phyloP scores from a whole-genome alignment of 768 basidiomycete species.

The Nidularia pulvinata region DNA sequence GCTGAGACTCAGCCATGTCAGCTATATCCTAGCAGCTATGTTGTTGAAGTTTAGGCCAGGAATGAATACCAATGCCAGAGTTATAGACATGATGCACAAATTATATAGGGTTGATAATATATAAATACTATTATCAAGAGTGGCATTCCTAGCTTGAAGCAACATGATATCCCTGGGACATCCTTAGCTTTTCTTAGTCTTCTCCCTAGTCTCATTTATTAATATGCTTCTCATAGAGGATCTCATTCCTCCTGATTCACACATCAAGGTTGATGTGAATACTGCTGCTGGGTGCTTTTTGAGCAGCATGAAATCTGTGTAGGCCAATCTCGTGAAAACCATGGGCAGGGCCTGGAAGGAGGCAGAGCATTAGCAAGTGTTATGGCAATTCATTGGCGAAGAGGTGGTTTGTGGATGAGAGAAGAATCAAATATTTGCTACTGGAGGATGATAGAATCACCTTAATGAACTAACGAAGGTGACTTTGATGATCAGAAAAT shows the following conservation, averaged over 20 bases:
- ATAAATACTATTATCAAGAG: constrained; percentile 90
- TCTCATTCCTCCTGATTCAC: constrained; percentile 86
- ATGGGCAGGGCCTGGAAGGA: constrained; percentile 93
- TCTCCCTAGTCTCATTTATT: background rate
- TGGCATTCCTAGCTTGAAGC: constrained; percentile 77
- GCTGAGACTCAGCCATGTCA: too few relatives aligned
- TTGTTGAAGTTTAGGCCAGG: too few relatives aligned
- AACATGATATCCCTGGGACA: constrained; percentile 87
- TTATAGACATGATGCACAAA: too few relatives aligned
- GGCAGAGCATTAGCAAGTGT: constrained; percentile 83
- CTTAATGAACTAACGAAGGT: too few relatives aligned
- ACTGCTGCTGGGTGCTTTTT: constrained; percentile 94
- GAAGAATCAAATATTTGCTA: too few relatives aligned
- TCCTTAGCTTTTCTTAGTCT: constrained; percentile 2
- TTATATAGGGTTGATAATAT: too few relatives aligned
- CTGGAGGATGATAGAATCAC: too few relatives aligned
- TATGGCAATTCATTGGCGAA: too few relatives aligned
- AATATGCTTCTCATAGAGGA: constrained; percentile 51
- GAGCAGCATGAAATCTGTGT: constrained; percentile 71
- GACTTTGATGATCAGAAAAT: too few relatives aligned
- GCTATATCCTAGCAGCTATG: too few relatives aligned
- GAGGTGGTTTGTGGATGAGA: too few relatives aligned
- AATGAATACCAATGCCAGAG: too few relatives aligned
- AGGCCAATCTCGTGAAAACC: constrained; percentile 83
- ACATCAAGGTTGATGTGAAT: constrained; percentile 97